Percentiles rank a stretch among this genome's conserved stretches.
Conservation (phyloP, 1,139 yeast genomes). For the Suhomyces bribrorum region DNA sequence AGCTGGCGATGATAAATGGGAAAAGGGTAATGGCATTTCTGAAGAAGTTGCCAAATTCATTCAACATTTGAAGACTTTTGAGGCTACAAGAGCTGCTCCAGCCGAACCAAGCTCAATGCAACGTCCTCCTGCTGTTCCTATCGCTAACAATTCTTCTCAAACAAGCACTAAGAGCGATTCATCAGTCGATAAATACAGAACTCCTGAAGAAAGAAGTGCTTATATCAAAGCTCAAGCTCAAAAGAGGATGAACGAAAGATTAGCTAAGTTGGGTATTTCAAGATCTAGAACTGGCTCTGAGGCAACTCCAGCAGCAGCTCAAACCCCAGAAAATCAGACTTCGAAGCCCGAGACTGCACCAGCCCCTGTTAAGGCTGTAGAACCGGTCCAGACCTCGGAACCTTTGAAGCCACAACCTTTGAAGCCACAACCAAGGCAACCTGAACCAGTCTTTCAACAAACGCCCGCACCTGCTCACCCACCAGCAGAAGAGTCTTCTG, state of each 20-base stretch:
- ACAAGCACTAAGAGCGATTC: neutral
- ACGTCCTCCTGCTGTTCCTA: no score
- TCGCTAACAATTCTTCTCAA: conserved; percentile 2
- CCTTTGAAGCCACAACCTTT: conserved; percentile 1
- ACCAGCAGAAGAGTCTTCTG: conserved; percentile 21
- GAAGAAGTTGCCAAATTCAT: conserved; percentile 65
- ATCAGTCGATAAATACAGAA: conserved; percentile 24
- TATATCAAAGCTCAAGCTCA: conserved; percentile 90
- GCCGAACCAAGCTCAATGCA: no score
- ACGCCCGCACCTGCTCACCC: conserved; percentile 16
- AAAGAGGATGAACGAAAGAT: conserved; percentile 82
- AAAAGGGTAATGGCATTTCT: conserved; percentile 76
- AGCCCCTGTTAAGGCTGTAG: neutral
- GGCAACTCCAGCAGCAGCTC: conserved; percentile 1
- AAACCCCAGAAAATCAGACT: no score
- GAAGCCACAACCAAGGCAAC: neutral
- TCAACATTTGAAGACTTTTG: conserved; percentile 43
- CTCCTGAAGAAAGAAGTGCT: conserved; percentile 73
- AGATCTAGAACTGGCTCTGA: conserved; percentile 30
- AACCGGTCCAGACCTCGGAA: conserved; percentile 6
- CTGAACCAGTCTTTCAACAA: conserved; percentile 6
- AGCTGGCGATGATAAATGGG: conserved; percentile 75
- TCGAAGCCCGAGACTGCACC: no score
- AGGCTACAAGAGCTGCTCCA: conserved; percentile 3
- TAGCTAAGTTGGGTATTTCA: conserved; percentile 80